Conservation (phyloP, 2,329 filamentous ascomycete species). For the Aureobasidium leucospermi region DNA sequence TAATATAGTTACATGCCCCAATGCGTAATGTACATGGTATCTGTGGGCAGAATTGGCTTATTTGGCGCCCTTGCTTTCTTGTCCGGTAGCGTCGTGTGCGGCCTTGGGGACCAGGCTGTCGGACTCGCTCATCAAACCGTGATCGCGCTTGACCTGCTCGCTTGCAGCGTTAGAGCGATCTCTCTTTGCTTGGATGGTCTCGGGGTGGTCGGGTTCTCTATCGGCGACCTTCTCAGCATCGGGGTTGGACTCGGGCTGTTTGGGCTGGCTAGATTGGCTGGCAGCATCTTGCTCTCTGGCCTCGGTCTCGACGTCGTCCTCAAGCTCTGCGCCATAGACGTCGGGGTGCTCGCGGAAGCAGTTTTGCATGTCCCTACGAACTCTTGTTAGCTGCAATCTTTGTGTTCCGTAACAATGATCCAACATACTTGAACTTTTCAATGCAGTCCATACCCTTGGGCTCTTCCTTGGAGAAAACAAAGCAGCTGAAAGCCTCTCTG, state of each 20-base stretch:
- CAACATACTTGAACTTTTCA: slow-evolving; percentile 85
- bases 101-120: slow-evolving; percentile 44
- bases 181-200: slow-evolving; percentile 19
- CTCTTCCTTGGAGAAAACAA: slow-evolving; percentile 90
- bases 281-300: slow-evolving; percentile 9
- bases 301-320: slow-evolving; percentile 48
- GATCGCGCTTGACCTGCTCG: slow-evolving; percentile 27
- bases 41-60: neutral
- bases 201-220: slow-evolving; percentile 15
- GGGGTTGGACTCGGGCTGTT: slow-evolving; percentile 8
- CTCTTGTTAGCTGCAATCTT: slow-evolving; percentile 15
- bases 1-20: slow-evolving; percentile 3
- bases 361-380: slow-evolving; percentile 80
- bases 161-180: slow-evolving; percentile 24
- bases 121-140: slow-evolving; percentile 31
- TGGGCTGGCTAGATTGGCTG: slow-evolving; percentile 7
- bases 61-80: slow-evolving; percentile 11
- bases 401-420: slow-evolving; percentile 26
- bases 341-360: slow-evolving; percentile 93
- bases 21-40: slow-evolving; percentile 7
- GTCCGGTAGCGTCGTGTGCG: slow-evolving; percentile 34
- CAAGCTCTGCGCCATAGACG: slow-evolving; percentile 82
- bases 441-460: slow-evolving; percentile 98
- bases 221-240: slow-evolving; percentile 20
- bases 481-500: slow-evolving; percentile 93